Evolutionary conservation across 148 eudicot species (phyloP), one percentile per base, ranked within the genome.

Genomic region (Mesembryanthemum crystallinum): DNA sequence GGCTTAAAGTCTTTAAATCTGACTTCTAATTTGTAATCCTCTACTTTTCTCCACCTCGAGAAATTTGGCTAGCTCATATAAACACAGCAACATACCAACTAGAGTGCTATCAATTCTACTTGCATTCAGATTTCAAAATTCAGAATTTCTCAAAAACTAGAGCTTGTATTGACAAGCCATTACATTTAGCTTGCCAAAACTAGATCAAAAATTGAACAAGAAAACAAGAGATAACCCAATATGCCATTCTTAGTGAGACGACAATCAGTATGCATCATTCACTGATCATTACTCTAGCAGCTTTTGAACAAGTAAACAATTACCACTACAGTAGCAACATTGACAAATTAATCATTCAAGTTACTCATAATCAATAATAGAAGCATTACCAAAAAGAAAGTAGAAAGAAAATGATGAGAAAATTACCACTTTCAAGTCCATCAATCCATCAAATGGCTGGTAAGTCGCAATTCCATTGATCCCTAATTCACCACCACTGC

Each of bases 361-460:
- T 49, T 51, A 69, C 4, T 49, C 30, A 8, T 20, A 66, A 35
- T 17, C 45, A 60, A 14, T 27, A 27, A 21, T 27, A 7, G 14
- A 43, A 4, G 25, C 15, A 21, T 45, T n/a, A n/a, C 49, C 12
- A 47, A 30, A 29, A 71, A 52, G 20, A 28, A 52, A 37, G 8
- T 3, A 17, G 8, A 42, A 9, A 25, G 49, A 27, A 21, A 77
- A 20, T 52, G 25, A 11, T 3, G 28, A 65, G 14, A 37, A 30
- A 55, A 28, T 85, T 85, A 95, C 99, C 94, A 86, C 75, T 91
- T 92, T 95, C 78, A 92, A 80, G 67, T 86, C 89, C 88, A 79
- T 76, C 59, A 86, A 57, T 62, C 99, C 97, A 81, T 95, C 94
- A 77, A 83, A 84, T 11, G 99, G 97, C 81, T 87, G 97, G 82